phyloP scores from a whole-genome alignment of 768 basidiomycete species.

The Boletus rubescentipes region DNA sequence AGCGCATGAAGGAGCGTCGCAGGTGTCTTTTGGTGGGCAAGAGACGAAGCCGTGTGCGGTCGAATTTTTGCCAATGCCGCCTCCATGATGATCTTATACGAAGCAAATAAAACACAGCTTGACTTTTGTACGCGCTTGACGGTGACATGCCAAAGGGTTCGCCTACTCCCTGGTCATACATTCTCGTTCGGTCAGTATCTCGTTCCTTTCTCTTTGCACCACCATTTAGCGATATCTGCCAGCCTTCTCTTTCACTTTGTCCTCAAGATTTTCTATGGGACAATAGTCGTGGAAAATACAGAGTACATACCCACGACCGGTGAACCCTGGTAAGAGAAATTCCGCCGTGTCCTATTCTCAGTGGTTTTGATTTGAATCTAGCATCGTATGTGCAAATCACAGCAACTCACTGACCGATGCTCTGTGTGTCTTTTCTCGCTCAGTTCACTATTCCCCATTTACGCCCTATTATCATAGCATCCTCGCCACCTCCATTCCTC shows the following conservation, averaged over 20 bases:
- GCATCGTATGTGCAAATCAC: constrained; percentile 86
- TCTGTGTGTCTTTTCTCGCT: constrained; percentile 48
- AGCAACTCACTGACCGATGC: constrained; percentile 86
- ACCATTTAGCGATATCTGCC: constrained; percentile 1
- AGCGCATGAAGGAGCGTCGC: constrained; percentile 83
- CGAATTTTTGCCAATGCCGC: constrained; percentile 79
- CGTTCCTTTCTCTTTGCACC: neutral
- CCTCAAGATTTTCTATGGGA: constrained; percentile 88
- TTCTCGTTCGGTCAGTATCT: constrained; percentile 57
- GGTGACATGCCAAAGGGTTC: constrained; percentile 38
- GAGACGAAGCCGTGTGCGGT: constrained; percentile 74
- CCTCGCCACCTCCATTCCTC: constrained; percentile 71
- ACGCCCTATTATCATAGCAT: constrained; percentile 42
- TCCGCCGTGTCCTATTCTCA: neutral
- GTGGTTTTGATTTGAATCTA: constrained; percentile 28
- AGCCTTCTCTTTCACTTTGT: constrained; percentile 78
- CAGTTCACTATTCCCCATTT: neutral
- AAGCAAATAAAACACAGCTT: constrained; percentile 7
- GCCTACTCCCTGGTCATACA: constrained; percentile 61
- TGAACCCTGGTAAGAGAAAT: constrained; percentile 58
- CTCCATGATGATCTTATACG: constrained; percentile 45
- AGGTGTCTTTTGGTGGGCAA: constrained; percentile 88
- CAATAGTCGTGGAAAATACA: constrained; percentile 80
- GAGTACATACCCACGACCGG: constrained; percentile 72
- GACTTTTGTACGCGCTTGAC: neutral